Conservation (phyloP, 2,329 filamentous ascomycete species). For the Hypoxylon sp. region DNA sequence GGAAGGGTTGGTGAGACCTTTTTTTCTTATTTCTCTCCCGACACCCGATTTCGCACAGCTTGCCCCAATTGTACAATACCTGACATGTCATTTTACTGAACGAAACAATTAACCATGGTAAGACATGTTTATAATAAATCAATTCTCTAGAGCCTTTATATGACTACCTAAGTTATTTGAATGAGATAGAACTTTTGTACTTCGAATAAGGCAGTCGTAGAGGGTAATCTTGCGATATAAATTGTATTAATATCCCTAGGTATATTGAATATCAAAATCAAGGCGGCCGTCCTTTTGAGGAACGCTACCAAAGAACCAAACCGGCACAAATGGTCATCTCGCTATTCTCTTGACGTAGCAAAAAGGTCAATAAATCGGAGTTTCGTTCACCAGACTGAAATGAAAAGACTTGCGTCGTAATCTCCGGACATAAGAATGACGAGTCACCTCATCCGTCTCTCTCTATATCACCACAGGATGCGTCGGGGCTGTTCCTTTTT, state of each 20-base stretch:
- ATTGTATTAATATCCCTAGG: constrained; percentile 28
- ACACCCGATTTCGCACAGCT: constrained; percentile 23
- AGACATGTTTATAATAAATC: constrained; percentile 1
- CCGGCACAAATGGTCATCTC: constrained; percentile 18
- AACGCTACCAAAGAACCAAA: constrained; percentile 29
- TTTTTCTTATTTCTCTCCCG: constrained; percentile 19
- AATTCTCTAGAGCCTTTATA: background rate
- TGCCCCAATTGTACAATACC: constrained; percentile 12
- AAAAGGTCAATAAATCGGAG: constrained; percentile 25
- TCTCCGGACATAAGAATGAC: constrained; percentile 28
- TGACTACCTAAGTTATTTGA: background rate
- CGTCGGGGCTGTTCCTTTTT: constrained; percentile 26
- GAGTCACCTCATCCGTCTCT: constrained; percentile 33
- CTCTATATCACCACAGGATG: constrained; percentile 43
- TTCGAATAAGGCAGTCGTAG: background rate
- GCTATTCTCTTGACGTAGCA: constrained; percentile 14
- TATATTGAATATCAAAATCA: constrained; percentile 27
- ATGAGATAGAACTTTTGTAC: background rate
- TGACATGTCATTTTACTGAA: background rate
- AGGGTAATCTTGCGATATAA: constrained; percentile 7
- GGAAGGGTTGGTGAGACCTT: constrained; percentile 23
- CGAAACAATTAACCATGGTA: too few relatives aligned
- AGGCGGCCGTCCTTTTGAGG: constrained; percentile 12
- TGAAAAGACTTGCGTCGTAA: constrained; percentile 41
- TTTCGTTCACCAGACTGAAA: constrained; percentile 29